Evolutionary conservation across 1,284 basidiomycete species (phyloP).

Genomic region (Melampsora larici-populina): DNA sequence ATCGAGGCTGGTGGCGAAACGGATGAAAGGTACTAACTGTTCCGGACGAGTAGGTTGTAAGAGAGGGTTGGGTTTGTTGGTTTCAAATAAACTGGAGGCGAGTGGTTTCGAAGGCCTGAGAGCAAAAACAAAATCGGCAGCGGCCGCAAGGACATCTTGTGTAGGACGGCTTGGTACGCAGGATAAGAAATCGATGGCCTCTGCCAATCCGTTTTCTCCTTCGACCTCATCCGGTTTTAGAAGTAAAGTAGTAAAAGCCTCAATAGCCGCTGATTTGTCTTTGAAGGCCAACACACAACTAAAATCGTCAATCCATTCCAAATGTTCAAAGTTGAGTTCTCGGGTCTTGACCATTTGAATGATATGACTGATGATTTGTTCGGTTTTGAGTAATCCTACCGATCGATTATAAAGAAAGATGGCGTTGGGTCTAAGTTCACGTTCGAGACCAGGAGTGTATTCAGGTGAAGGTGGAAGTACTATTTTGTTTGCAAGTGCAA

Average conservation of each 20-base stretch:
- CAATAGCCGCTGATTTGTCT: not conserved
- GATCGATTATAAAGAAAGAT: slow-evolving; percentile 40
- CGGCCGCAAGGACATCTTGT: slow-evolving; percentile 10
- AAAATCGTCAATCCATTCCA: slow-evolving; percentile 42
- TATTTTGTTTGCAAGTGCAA: not conserved
- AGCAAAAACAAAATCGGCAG: slow-evolving; percentile 29
- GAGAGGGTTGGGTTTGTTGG: slow-evolving; percentile 2
- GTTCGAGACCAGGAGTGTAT: slow-evolving; percentile 15
- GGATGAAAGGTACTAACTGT: slow-evolving; percentile 35
- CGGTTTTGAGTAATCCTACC: slow-evolving; percentile 28
- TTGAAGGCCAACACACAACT: slow-evolving; percentile 28
- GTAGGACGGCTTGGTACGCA: not conserved
- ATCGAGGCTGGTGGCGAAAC: slow-evolving; percentile 20
- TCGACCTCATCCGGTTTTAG: slow-evolving; percentile 37
- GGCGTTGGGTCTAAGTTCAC: slow-evolving; percentile 21
- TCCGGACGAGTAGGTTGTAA: slow-evolving; percentile 18
- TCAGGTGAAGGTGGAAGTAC: slow-evolving; percentile 21
- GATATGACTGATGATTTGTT: slow-evolving; percentile 25
- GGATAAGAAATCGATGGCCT: slow-evolving; percentile 29
- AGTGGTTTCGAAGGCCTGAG: slow-evolving; percentile 34
- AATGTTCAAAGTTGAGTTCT: slow-evolving; percentile 15
- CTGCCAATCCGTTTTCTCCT: slow-evolving; percentile 34
- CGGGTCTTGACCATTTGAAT: slow-evolving; percentile 5
- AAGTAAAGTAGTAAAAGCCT: slow-evolving; percentile 19
- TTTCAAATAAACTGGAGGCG: slow-evolving; percentile 4